These are phyloP conservation scores for Diplogelasinospora grovesii DNA, from an alignment of 495 filamentous ascomycete species.

Conservation along the genomic window DNA sequence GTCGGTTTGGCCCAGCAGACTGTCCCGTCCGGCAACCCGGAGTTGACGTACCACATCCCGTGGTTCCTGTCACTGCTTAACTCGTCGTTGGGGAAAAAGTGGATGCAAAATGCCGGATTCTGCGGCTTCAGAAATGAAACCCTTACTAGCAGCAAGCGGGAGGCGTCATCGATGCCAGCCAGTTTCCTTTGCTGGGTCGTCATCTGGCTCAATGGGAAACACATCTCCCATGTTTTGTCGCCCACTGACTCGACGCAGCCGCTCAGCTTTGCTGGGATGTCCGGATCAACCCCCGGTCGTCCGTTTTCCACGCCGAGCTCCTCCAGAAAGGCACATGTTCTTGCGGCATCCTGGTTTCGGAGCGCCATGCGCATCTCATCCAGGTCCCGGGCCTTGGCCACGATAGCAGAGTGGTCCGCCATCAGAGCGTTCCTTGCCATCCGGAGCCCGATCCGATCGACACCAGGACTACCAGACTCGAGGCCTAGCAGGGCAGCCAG, in stretches of 20 bases:
- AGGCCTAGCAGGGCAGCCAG: constrained; percentile 4
- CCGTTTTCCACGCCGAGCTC: constrained; percentile 10
- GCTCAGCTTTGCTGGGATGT: constrained; percentile 8
- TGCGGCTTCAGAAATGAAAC: constrained; percentile 8
- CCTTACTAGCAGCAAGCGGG: constrained; percentile 11
- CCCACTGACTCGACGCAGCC: constrained; percentile 7
- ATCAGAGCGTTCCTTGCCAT: constrained; percentile 1
- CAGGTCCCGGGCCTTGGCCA: constrained; percentile 2
- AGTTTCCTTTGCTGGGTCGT: constrained; percentile 1
- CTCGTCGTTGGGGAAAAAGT: constrained; percentile 11
- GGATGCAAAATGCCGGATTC: constrained; percentile 13
- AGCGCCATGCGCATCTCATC: constrained; percentile 1
- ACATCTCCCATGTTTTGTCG: constrained; percentile 10
- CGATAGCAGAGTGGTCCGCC: constrained; percentile 3
- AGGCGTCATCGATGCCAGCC: constrained; percentile 5
- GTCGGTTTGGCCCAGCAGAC: constrained; percentile 8
- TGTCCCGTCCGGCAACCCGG: constrained; percentile 6
- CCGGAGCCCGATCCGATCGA: background rate
- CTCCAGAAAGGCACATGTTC: constrained; percentile 6
- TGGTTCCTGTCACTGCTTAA: constrained; percentile 2
- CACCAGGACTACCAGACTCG: background rate
- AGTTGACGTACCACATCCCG: constrained; percentile 1
- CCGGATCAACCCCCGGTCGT: background rate
- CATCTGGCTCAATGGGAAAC: constrained; percentile 8
- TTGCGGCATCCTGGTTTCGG: constrained; percentile 1